phyloP scores from a whole-genome alignment of 805 yeast genomes.

The Metschnikowia hibisci region DNA sequence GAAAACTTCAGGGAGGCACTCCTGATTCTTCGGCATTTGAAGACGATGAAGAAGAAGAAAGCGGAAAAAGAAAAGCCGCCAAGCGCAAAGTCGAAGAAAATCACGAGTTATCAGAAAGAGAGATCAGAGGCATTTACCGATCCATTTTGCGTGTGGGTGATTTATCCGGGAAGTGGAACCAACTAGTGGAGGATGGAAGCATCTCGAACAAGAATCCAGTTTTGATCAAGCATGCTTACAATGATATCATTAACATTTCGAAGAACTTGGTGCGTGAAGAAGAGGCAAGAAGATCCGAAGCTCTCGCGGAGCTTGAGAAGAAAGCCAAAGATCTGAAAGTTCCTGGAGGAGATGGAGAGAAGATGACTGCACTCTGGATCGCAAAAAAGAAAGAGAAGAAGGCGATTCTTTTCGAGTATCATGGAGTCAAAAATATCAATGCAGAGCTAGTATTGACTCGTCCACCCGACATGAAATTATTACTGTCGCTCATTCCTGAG shows the following conservation, averaged over 20 bases:
- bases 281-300: conserved; percentile 56
- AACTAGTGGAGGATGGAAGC: conserved; percentile 83
- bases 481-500: conserved; percentile 49
- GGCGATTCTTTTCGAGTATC: conserved; percentile 84
- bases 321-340: conserved; percentile 53
- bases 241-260: conserved; percentile 65
- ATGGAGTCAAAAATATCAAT: conserved; percentile 81
- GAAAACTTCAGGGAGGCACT: conserved; percentile 43
- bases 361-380: conserved; percentile 51
- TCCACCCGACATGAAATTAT: conserved; percentile 74
- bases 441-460: conserved; percentile 84
- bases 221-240: conserved; percentile 66
- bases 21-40: conserved; percentile 37
- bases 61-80: conserved; percentile 23
- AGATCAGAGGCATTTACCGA: conserved; percentile 79
- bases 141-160: conserved; percentile 82
- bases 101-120: conserved; percentile 72
- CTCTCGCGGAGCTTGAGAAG: conserved; percentile 54
- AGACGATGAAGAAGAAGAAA: conserved; percentile 33
- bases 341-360: conserved; percentile 36
- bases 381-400: conserved; percentile 78
- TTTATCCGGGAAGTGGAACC: conserved; percentile 71
- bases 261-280: conserved; percentile 59
- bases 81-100: conserved; percentile 34
- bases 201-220: conserved; percentile 81